These are phyloP conservation scores for Niebla homalea DNA, from an alignment of 495 filamentous ascomycete species.

Conservation along the genomic window DNA sequence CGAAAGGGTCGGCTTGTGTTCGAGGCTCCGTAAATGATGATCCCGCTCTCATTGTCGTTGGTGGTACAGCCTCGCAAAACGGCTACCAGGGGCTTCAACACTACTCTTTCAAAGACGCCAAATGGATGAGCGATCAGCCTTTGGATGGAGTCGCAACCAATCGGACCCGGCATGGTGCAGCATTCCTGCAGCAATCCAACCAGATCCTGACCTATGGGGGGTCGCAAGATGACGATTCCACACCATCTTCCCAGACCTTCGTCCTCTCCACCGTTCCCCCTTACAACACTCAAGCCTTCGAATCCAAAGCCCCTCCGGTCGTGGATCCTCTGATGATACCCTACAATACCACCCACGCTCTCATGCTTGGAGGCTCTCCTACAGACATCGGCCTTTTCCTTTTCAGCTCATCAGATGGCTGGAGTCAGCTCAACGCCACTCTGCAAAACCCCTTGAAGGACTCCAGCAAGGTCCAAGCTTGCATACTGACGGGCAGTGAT, in stretches of 20 bases:
- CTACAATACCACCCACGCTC: constrained; percentile 59
- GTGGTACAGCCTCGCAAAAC: constrained; percentile 42
- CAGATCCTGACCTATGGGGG: constrained; percentile 77
- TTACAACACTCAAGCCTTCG: constrained; percentile 39
- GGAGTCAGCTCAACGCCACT: constrained; percentile 48
- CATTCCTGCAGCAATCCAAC: constrained; percentile 55
- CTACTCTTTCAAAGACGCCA: constrained; percentile 60
- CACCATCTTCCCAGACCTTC: constrained; percentile 61
- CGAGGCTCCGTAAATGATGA: constrained; percentile 40
- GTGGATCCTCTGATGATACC: constrained; percentile 58
- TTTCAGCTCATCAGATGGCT: constrained; percentile 43
- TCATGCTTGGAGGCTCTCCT: constrained; percentile 61
- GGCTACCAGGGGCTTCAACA: constrained; percentile 71
- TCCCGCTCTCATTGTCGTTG: constrained; percentile 69
- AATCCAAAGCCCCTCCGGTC: constrained; percentile 44
- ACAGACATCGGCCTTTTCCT: constrained; percentile 54
- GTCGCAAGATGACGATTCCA: constrained; percentile 38
- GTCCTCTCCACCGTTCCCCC: constrained; percentile 49
- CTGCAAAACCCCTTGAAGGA: constrained; percentile 33
- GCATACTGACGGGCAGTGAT: constrained; percentile 55
- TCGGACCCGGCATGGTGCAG: constrained; percentile 59
- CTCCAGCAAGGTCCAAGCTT: constrained; percentile 48
- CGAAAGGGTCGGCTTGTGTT: constrained; percentile 68
- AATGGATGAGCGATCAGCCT: constrained; percentile 59
- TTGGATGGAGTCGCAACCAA: constrained; percentile 45